Percentiles rank a stretch among this genome's conserved stretches.
Evolutionary conservation across 1,284 basidiomycete genomes (phyloP).

Genomic region (Earliella scabrosa): DNA sequence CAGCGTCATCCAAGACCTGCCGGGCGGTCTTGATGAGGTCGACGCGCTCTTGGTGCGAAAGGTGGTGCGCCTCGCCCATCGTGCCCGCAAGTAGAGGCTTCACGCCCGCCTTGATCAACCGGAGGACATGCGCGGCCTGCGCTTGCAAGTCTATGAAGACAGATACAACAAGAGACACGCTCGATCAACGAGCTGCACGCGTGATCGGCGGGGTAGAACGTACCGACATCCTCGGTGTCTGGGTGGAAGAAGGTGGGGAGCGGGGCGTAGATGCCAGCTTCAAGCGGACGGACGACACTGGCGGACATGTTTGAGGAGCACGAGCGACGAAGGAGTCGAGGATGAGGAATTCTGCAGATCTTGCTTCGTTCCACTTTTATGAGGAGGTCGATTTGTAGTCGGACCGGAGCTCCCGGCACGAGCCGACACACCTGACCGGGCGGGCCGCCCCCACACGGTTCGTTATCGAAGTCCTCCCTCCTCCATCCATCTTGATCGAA

Average conservation of each 20-base stretch:
- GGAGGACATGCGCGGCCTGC: constrained; percentile 76
- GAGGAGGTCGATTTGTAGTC: constrained; percentile 5
- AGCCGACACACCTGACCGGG: constrained; percentile 21
- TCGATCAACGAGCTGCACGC: neutral
- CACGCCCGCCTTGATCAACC: constrained; percentile 74
- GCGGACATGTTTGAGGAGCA: constrained; percentile 37
- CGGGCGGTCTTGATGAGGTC: constrained; percentile 74
- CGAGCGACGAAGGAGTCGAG: constrained; percentile 42
- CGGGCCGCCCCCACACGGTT: constrained; percentile 14
- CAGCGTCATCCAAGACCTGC: constrained; percentile 70
- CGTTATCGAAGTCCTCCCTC: constrained; percentile 18
- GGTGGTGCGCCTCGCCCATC: constrained; percentile 85
- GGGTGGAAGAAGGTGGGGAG: constrained; percentile 85
- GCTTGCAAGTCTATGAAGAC: constrained; percentile 68
- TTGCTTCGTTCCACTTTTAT: constrained; percentile 16
- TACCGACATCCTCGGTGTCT: constrained; percentile 82
- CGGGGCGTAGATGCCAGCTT: constrained; percentile 83
- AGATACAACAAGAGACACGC: neutral
- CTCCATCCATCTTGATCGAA: constrained; percentile 18
- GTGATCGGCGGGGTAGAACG: constrained; percentile 30
- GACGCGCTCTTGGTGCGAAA: constrained; percentile 75
- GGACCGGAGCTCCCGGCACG: constrained; percentile 16
- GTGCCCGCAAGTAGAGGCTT: constrained; percentile 80
- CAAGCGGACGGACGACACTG: constrained; percentile 55
- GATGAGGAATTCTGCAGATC: constrained; percentile 21